A percentile compares a stretch with the other conserved stretches of the same genome.
Conservation (phyloP, 1,284 basidiomycete genomes). For the Serendipita sp. region DNA sequence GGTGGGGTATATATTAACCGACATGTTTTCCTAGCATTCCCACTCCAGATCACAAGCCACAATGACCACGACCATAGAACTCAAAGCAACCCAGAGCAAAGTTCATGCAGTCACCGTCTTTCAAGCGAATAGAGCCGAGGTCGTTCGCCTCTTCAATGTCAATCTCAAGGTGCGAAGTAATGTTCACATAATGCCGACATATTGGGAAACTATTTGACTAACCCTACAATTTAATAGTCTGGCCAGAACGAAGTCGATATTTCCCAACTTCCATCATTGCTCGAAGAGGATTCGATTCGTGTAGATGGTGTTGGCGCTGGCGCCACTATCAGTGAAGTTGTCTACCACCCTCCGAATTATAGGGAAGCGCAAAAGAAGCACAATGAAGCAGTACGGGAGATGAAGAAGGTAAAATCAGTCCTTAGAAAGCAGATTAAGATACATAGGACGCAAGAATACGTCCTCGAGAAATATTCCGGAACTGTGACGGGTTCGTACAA, state of each 20-base stretch:
- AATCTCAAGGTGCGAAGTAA: background rate
- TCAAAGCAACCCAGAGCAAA: background rate
- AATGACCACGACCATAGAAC: no score
- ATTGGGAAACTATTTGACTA: background rate
- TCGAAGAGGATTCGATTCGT: conserved; percentile 17
- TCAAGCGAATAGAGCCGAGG: conserved; percentile 12
- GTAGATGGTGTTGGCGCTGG: conserved; percentile 15
- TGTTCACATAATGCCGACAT: background rate
- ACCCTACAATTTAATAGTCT: conserved; percentile 6
- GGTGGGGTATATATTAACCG: no score
- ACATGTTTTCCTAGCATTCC: no score
- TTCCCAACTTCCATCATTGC: conserved; percentile 14
- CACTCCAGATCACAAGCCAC: no score
- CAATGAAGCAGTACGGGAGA: conserved; percentile 7
- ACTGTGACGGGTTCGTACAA: conserved; percentile 13
- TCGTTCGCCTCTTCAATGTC: background rate
- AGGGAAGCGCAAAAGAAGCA: background rate
- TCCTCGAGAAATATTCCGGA: conserved; percentile 13
- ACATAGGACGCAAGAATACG: conserved; percentile 9
- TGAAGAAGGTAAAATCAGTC: conserved; percentile 8
- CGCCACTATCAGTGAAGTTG: conserved; percentile 16
- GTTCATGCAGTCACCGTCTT: conserved; percentile 10
- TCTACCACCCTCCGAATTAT: conserved; percentile 12
- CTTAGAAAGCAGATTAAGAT: conserved; percentile 10
- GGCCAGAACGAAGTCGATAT: conserved; percentile 18